Evolutionary conservation across 176 grass and related monocot genomes (phyloP).

Genomic region (Carex cristatella): DNA sequence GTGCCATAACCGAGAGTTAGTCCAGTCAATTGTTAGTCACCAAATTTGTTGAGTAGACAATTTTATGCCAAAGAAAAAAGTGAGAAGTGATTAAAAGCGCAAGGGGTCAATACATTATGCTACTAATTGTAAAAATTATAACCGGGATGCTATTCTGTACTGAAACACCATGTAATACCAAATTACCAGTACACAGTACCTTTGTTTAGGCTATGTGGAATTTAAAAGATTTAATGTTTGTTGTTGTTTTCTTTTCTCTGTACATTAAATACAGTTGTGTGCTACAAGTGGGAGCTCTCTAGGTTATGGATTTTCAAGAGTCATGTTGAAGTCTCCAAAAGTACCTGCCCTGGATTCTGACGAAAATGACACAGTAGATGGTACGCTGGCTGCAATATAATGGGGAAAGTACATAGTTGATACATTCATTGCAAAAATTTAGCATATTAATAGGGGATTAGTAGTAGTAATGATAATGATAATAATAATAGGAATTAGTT

Average conservation of each 20-base stretch:
- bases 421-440: not conserved
- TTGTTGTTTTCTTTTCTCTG: not conserved
- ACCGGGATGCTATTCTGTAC: not conserved
- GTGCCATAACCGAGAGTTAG: not conserved
- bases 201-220: not conserved
- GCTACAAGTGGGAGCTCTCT: conserved; percentile 65
- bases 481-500: not conserved
- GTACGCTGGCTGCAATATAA: conserved; percentile 27
- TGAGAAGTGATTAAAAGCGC: not conserved
- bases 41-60: not conserved
- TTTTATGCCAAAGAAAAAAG: not conserved
- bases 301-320: conserved; percentile 75
- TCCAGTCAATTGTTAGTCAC: not conserved
- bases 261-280: conserved; percentile 48
- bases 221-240: not conserved
- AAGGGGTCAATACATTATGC: not conserved
- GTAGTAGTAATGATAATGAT: not conserved
- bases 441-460: conserved; percentile 5
- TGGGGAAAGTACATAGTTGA: not conserved
- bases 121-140: not conserved
- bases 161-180: not conserved
- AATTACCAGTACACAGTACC: not conserved
- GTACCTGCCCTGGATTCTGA: conserved; percentile 44
- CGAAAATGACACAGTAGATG: conserved; percentile 62
- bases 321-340: conserved; percentile 47